Evolutionary conservation across 2,329 filamentous ascomycete genomes (phyloP).

Genomic region (Blastomyces gilchristii): DNA sequence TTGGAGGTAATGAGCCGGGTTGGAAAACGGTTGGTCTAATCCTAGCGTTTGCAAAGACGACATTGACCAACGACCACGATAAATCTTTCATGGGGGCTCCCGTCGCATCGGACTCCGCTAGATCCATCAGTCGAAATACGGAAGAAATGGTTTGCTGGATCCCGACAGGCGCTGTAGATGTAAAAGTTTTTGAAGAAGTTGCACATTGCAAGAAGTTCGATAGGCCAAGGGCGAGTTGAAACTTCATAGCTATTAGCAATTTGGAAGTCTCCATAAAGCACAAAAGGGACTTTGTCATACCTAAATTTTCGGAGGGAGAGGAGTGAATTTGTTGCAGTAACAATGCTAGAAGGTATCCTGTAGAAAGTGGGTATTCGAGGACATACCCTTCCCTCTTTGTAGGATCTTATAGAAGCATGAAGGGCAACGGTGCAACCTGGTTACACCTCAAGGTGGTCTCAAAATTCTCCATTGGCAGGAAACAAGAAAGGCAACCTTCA

Average conservation of each 20-base stretch:
- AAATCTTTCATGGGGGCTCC: slow-evolving; percentile 62
- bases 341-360: neutral
- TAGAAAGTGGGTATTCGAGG: neutral
- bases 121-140: slow-evolving; percentile 58
- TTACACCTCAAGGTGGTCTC: neutral
- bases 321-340: neutral
- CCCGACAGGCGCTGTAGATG: slow-evolving; percentile 60
- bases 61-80: slow-evolving; percentile 59
- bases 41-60: slow-evolving; percentile 38
- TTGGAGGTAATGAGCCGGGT: neutral
- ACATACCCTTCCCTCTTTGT: neutral
- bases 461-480: neutral
- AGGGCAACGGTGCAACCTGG: neutral
- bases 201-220: slow-evolving; percentile 34
- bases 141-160: slow-evolving; percentile 62
- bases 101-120: slow-evolving; percentile 48
- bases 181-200: slow-evolving; percentile 66
- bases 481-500: neutral
- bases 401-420: neutral
- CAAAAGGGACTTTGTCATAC: neutral
- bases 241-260: neutral
- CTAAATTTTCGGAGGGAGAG: neutral
- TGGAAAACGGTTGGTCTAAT: neutral
- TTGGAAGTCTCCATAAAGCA: neutral
- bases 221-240: neutral